Evolutionary conservation across 2,329 filamentous ascomycete species (phyloP).

Genomic region (Penicillium griseofulvum): DNA sequence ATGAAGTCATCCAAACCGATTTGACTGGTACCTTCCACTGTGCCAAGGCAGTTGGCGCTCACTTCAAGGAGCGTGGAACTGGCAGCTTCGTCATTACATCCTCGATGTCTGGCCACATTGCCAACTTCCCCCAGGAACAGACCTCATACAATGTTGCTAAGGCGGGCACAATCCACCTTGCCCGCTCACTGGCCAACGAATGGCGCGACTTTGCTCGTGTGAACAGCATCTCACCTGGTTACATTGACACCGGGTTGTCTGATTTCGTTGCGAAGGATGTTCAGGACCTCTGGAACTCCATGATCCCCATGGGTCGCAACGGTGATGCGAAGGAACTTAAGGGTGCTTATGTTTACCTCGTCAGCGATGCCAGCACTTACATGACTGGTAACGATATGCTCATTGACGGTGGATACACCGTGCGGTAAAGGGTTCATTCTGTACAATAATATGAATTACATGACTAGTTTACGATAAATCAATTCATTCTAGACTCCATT

Average conservation of each 20-base stretch:
- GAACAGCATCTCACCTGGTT: slow-evolving; percentile 66
- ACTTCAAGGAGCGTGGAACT: slow-evolving; percentile 66
- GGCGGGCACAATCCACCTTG: slow-evolving; percentile 65
- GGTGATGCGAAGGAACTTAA: slow-evolving; percentile 66
- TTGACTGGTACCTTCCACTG: slow-evolving; percentile 84
- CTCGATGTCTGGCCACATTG: slow-evolving; percentile 59
- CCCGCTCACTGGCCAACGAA: slow-evolving; percentile 64
- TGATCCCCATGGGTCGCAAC: slow-evolving; percentile 61
- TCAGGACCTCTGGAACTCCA: slow-evolving; percentile 58
- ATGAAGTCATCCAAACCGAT: slow-evolving; percentile 80
- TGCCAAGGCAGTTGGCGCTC: slow-evolving; percentile 79
- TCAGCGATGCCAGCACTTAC: slow-evolving; percentile 49
- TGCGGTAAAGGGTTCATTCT: slow-evolving; percentile 33
- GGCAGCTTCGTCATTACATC: slow-evolving; percentile 66
- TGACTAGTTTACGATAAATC: not conserved
- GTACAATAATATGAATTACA: slow-evolving; percentile 8
- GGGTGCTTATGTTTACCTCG: slow-evolving; percentile 54
- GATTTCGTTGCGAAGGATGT: slow-evolving; percentile 62
- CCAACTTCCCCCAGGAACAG: slow-evolving; percentile 62
- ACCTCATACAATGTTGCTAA: slow-evolving; percentile 65
- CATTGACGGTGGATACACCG: slow-evolving; percentile 51
- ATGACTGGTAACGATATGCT: slow-evolving; percentile 50
- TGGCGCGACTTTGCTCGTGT: slow-evolving; percentile 68
- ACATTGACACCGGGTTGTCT: slow-evolving; percentile 66
- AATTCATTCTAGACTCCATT: not conserved